Percentiles rank a stretch among this genome's conserved stretches.
These are phyloP conservation scores for Taxillus chinensis DNA, from an alignment of 164 flowering plant genomes.

Conservation along the genomic window DNA sequence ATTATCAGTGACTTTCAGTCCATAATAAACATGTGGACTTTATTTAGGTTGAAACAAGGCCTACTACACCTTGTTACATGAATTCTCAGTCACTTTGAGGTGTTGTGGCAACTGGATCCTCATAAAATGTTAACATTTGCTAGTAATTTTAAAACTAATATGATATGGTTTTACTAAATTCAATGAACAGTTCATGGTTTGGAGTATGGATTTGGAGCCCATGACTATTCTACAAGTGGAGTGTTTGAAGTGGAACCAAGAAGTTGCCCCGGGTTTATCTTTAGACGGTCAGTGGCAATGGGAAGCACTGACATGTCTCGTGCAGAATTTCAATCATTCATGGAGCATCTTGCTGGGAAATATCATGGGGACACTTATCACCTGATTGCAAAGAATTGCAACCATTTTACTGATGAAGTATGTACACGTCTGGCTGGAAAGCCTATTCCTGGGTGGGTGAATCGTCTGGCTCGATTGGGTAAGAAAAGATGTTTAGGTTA, in stretches of 20 bases:
- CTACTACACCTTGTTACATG: no score
- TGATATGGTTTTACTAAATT: not conserved
- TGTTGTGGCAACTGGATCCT: no score
- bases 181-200: constrained; percentile 56
- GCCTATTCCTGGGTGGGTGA: constrained; percentile 93
- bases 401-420: constrained; percentile 89
- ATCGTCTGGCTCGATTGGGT: constrained; percentile 88
- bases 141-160: no score
- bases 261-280: constrained; percentile 88
- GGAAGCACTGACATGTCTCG: constrained; percentile 69
- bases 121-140: no score
- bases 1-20: no score
- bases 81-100: no score
- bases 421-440: constrained; percentile 68
- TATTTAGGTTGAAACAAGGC: no score
- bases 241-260: constrained; percentile 96
- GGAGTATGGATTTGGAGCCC: constrained; percentile 96
- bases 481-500: constrained; percentile 4
- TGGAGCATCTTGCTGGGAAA: constrained; percentile 60
- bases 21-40: no score
- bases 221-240: constrained; percentile 83
- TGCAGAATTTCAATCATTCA: constrained; percentile 61
- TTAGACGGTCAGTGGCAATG: constrained; percentile 63
- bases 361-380: constrained; percentile 88
- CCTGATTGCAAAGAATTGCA: constrained; percentile 93